Conservation (phyloP, 768 basidiomycete genomes). For the Tricholoma flavovirens region DNA sequence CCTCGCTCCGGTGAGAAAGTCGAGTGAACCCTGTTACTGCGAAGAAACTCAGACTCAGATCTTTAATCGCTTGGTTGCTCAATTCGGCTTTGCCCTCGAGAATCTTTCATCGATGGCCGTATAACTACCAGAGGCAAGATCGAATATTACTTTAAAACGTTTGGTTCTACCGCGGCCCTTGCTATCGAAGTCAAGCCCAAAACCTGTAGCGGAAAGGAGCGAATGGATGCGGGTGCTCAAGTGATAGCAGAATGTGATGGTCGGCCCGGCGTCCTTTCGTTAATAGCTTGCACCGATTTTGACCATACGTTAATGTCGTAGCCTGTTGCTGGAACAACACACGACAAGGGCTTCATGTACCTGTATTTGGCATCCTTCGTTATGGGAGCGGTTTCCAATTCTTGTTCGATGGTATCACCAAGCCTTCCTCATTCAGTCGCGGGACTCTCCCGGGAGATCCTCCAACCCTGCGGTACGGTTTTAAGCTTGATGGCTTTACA, state of each 20-base stretch:
- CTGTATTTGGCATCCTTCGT: background rate
- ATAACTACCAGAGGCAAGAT: constrained; percentile 10
- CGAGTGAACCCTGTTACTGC: background rate
- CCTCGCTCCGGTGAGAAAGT: background rate
- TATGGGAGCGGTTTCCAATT: background rate
- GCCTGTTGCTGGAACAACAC: background rate
- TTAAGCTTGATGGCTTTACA: background rate
- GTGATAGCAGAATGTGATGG: background rate
- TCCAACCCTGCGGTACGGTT: background rate
- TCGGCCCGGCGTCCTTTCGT: background rate
- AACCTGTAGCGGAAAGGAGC: constrained; percentile 6
- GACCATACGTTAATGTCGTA: background rate
- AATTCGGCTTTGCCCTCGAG: constrained; percentile 4
- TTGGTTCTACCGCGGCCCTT: constrained; percentile 10
- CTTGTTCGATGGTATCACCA: background rate
- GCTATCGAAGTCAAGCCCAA: constrained; percentile 9
- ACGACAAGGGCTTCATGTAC: background rate
- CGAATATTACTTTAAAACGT: constrained; percentile 5
- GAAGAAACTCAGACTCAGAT: constrained; percentile 9
- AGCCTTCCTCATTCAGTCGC: background rate
- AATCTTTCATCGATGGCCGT: constrained; percentile 12
- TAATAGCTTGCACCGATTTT: background rate
- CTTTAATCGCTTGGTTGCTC: constrained; percentile 15
- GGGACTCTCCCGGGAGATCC: background rate
- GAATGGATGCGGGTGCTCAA: constrained; percentile 8